Percentiles rank a stretch among this genome's conserved stretches.
These are phyloP conservation scores for Theileria orientalis DNA, from an alignment of 169 alveolate genomes.

Conservation along the genomic window DNA sequence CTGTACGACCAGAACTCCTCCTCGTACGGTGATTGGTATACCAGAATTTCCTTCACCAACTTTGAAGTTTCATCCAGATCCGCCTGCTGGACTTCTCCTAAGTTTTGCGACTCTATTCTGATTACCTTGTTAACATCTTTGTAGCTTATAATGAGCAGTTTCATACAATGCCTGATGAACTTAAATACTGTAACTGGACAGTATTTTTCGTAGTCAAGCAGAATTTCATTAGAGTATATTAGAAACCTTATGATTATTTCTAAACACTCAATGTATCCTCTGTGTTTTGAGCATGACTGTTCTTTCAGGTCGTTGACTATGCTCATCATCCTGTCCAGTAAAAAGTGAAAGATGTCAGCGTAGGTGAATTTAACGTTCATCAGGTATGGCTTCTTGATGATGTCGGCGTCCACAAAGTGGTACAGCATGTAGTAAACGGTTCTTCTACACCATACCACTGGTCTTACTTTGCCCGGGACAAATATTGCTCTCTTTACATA, in stretches of 20 bases:
- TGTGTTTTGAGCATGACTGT: constrained; percentile 80
- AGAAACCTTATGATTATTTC: constrained; percentile 80
- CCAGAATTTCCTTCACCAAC: constrained; percentile 57
- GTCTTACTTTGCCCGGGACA: constrained; percentile 74
- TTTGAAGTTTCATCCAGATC: neutral
- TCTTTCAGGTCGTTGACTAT: constrained; percentile 85
- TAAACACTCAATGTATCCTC: constrained; percentile 79
- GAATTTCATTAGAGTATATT: constrained; percentile 72
- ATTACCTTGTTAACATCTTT: constrained; percentile 63
- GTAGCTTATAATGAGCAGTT: constrained; percentile 81
- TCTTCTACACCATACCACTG: constrained; percentile 83
- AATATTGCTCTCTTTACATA: no score
- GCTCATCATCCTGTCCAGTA: constrained; percentile 81
- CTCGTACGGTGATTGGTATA: constrained; percentile 76
- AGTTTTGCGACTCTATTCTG: neutral
- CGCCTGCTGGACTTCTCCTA: constrained; percentile 3
- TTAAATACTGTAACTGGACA: constrained; percentile 76
- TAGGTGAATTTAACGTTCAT: constrained; percentile 65
- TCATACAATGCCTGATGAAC: constrained; percentile 78
- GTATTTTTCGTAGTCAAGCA: constrained; percentile 71
- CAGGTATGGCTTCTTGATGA: constrained; percentile 54
- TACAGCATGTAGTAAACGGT: constrained; percentile 73
- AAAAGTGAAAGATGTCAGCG: constrained; percentile 79
- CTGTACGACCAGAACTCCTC: constrained; percentile 86
- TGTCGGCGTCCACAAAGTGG: constrained; percentile 79